phyloP scores from a whole-genome alignment of 2,329 filamentous ascomycete species.

The Xylariaceae sp. region DNA sequence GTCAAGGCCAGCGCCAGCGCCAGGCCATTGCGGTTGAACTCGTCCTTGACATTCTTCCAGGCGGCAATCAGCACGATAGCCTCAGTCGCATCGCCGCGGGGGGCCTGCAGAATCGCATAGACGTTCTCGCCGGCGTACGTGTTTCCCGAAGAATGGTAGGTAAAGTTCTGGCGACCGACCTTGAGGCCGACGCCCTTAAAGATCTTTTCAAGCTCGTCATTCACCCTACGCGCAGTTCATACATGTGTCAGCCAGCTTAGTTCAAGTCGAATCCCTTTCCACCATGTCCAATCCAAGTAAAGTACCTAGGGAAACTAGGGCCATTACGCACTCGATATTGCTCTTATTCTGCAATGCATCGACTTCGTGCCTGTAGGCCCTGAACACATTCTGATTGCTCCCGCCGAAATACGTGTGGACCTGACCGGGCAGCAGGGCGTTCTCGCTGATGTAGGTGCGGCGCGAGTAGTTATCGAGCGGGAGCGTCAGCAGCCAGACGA shows the following conservation, averaged over 20 bases:
- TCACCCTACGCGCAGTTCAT: slow-evolving; percentile 51
- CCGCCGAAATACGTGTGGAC: slow-evolving; percentile 98
- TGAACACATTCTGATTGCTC: slow-evolving; percentile 92
- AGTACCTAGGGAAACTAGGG: neutral
- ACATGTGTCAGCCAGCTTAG: slow-evolving; percentile 5
- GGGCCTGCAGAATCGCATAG: slow-evolving; percentile 91
- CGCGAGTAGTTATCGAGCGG: slow-evolving; percentile 90
- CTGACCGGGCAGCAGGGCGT: slow-evolving; percentile 91
- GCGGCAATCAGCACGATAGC: slow-evolving; percentile 91
- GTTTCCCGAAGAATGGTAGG: slow-evolving; percentile 77
- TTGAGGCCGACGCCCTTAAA: slow-evolving; percentile 82
- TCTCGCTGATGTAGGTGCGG: slow-evolving; percentile 94
- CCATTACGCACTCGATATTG: slow-evolving; percentile 53
- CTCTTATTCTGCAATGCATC: slow-evolving; percentile 59
- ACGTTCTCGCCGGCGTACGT: slow-evolving; percentile 82
- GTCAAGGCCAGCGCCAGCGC: slow-evolving; percentile 84
- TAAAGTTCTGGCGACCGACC: slow-evolving; percentile 84
- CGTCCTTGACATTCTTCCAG: slow-evolving; percentile 79
- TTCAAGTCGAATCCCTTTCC: neutral
- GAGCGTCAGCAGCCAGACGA: slow-evolving; percentile 87
- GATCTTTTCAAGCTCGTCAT: slow-evolving; percentile 73
- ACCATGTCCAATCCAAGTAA: neutral
- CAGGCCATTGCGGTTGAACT: slow-evolving; percentile 84
- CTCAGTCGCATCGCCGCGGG: slow-evolving; percentile 93
- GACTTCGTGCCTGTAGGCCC: slow-evolving; percentile 86